These are phyloP conservation scores for Pythium volutum DNA, from an alignment of 352 stramenopile species.

Conservation along the genomic window DNA sequence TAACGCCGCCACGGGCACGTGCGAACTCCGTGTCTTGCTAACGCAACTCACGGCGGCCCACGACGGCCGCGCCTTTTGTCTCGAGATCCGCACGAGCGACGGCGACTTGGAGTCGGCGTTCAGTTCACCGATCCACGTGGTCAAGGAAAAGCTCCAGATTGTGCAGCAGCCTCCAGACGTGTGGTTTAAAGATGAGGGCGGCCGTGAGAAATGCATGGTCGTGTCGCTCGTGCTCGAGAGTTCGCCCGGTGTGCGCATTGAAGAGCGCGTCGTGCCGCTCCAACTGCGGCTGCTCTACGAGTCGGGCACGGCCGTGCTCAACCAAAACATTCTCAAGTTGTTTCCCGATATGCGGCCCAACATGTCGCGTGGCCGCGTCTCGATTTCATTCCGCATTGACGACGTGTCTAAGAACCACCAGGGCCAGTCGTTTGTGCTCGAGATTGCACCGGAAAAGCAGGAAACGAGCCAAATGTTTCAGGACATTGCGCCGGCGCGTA, in stretches of 20 bases:
- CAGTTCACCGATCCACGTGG: constrained; percentile 54
- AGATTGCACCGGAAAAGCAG: constrained; percentile 86
- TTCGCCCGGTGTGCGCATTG: constrained; percentile 55
- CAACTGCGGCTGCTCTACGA: constrained; percentile 83
- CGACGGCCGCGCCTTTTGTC: constrained; percentile 64
- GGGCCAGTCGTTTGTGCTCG: constrained; percentile 91
- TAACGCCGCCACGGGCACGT: constrained; percentile 39
- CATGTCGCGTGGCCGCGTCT: constrained; percentile 79
- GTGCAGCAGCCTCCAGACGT: constrained; percentile 83
- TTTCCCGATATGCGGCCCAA: constrained; percentile 85
- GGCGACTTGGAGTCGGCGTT: constrained; percentile 61
- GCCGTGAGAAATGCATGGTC: constrained; percentile 94
- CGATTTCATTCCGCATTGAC: constrained; percentile 94
- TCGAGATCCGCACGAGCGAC: constrained; percentile 55
- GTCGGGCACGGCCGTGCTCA: constrained; percentile 76
- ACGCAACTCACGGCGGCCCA: constrained; percentile 49
- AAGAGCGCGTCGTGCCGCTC: constrained; percentile 75
- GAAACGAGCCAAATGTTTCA: constrained; percentile 82
- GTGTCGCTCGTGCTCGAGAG: constrained; percentile 81
- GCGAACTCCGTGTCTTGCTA: constrained; percentile 42
- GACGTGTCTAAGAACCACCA: constrained; percentile 98
- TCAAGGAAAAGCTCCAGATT: constrained; percentile 78
- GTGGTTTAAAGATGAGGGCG: constrained; percentile 97
- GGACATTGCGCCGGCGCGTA: constrained; percentile 88
- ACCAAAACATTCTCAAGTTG: constrained; percentile 90